Evolutionary conservation across 2,329 filamentous ascomycete species (phyloP).

Genomic region (Ceratocystis smalleyi): DNA sequence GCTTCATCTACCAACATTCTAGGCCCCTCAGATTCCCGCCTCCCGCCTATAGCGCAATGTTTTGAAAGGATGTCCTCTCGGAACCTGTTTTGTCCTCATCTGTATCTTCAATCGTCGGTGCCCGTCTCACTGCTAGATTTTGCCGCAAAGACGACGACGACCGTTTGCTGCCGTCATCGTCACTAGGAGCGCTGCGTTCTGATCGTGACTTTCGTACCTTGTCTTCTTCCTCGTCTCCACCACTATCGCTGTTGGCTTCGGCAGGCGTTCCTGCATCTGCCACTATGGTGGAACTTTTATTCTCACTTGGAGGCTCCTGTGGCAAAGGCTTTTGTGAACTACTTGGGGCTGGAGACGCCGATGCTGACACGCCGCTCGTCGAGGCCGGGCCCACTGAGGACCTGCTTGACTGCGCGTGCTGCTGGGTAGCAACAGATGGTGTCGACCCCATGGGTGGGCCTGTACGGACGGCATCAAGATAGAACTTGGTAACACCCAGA

Average conservation of each 20-base stretch:
- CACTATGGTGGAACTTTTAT: slow-evolving; percentile 17
- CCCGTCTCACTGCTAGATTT: slow-evolving; percentile 23
- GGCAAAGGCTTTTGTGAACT: slow-evolving; percentile 21
- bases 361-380: slow-evolving; percentile 16
- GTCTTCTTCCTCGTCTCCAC: background rate
- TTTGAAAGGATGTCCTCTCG: slow-evolving; percentile 13
- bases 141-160: slow-evolving; percentile 30
- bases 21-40: background rate
- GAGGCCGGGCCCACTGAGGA: slow-evolving; percentile 18
- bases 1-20: background rate
- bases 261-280: background rate
- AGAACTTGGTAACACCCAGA: slow-evolving; percentile 87
- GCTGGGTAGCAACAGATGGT: slow-evolving; percentile 15
- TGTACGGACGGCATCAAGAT: slow-evolving; percentile 60
- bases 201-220: background rate
- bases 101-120: slow-evolving; percentile 7
- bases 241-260: background rate
- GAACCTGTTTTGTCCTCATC: slow-evolving; percentile 6
- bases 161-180: slow-evolving; percentile 19
- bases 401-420: slow-evolving; percentile 21
- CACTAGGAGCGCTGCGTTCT: slow-evolving; percentile 19
- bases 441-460: slow-evolving; percentile 29
- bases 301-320: slow-evolving; percentile 16
- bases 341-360: slow-evolving; percentile 16
- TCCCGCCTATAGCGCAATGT: slow-evolving; percentile 11